Evolutionary conservation across 2,329 filamentous ascomycete genomes (phyloP), one percentile per base, ranked within the genome.

Genomic region (Fusarium multiceps): DNA sequence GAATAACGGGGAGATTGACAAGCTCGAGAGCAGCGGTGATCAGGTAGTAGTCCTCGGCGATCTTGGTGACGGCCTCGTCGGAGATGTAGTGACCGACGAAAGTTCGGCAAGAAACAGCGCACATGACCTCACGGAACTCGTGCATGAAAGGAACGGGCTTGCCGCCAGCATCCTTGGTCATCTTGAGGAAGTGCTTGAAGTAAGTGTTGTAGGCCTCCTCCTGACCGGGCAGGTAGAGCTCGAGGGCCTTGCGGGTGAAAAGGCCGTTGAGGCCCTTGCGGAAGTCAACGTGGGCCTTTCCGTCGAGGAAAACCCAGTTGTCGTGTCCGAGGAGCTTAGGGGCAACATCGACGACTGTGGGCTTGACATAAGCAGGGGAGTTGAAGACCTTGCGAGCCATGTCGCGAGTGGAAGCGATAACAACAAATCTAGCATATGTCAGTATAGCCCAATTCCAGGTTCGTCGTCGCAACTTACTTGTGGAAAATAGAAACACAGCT

Each of bases 401-500:
- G 78, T 98, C 96, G 77, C 96, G 93, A 55, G 92, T 94, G 20
- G 94, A 97, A 34, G 94, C 95, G 79, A 99, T 97, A 60, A 99
- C 94, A 71, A 98, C 96, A 80, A 99, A 99, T 80, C 93, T 97
- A 20, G 6, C 34, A 10, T 25, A 53, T 41, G 51, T 75, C 27
- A 75, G 63, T 53, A 37, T 34, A 13, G 20, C 37, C 37, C 13
- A 9, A 12, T 27, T 30, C 27, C 6, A 10, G 18, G 10, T n/a
- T n/a, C 20, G 8, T 28, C 23, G 16, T 10, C 8, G 27, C 13
- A 18, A 34, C 89, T 74, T 88, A 97, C 93, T 98, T 99, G 89
- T 99, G 96, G 85, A 99, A 99, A 76, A 99, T 94, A 4, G 94
- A 98, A 67, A 99, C 96, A 78, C 96, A 99, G 86, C 94, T 98